phyloP scores from a whole-genome alignment of 441 rosid species.

The Populus tomentosa region DNA sequence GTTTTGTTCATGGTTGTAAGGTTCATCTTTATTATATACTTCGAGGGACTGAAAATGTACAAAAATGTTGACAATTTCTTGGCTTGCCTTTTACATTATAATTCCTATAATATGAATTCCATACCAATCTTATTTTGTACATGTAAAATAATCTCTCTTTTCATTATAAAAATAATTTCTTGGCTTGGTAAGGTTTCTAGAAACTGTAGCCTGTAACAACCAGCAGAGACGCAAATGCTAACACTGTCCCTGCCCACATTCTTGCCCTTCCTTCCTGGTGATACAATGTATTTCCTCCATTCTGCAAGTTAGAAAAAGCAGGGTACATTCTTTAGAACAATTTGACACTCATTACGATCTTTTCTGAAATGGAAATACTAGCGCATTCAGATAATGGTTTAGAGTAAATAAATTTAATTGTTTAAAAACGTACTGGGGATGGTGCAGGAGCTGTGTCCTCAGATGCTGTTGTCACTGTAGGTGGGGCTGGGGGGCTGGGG shows the following conservation, averaged over 20 bases:
- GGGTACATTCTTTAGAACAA: constrained; percentile 2
- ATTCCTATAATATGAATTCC: constrained; percentile 19
- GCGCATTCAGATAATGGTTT: constrained; percentile 1
- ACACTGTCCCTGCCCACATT: constrained; percentile 43
- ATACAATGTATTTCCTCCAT: constrained; percentile 47
- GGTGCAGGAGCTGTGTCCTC: constrained; percentile 81
- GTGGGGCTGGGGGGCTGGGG: constrained; percentile 90
- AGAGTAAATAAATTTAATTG: not conserved
- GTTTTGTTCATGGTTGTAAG: not conserved
- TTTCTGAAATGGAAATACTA: constrained; percentile 4
- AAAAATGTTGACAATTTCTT: constrained; percentile 21
- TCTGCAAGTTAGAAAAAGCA: constrained; percentile 41
- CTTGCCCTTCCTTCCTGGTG: constrained; percentile 39
- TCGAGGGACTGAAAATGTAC: constrained; percentile 23
- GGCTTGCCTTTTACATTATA: constrained; percentile 20
- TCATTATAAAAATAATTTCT: not conserved
- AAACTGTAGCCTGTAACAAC: constrained; percentile 36
- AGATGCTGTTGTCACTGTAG: constrained; percentile 46
- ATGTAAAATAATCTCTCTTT: constrained; percentile 24
- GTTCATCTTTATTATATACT: constrained; percentile 13
- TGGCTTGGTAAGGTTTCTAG: constrained; percentile 20
- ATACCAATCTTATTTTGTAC: constrained; percentile 19
- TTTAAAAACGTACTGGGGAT: constrained; percentile 51
- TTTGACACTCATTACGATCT: not conserved
- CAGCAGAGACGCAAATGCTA: constrained; percentile 48